A percentile compares a stretch with the other conserved stretches of the same genome.
Conservation (phyloP, 257 asterid species). For the Knoxia roxburghii region DNA sequence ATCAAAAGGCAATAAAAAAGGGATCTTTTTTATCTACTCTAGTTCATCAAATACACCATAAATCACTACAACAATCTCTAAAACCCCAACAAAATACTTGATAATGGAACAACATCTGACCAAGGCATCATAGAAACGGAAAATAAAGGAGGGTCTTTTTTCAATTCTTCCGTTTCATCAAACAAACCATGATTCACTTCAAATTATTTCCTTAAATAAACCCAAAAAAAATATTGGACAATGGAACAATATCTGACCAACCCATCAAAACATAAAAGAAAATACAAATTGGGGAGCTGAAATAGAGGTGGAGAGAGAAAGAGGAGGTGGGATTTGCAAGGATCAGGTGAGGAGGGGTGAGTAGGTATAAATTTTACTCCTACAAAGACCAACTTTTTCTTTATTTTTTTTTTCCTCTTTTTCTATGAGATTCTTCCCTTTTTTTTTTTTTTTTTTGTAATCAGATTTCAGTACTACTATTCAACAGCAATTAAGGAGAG, state of each 20-base stretch:
- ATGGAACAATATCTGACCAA: conserved; percentile 5
- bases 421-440: background rate
- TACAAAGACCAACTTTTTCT: background rate
- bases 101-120: conserved; percentile 2
- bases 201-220: background rate
- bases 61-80: too few species aligned
- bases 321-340: conserved; percentile 18
- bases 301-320: background rate
- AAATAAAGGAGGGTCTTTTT: too few species aligned
- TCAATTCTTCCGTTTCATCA: background rate
- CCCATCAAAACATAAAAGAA: background rate
- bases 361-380: conserved; percentile 20
- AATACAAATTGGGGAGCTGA: background rate
- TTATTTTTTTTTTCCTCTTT: background rate
- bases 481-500: background rate
- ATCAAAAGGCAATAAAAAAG: background rate
- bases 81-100: too few species aligned
- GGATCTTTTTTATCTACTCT: background rate
- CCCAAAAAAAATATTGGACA: conserved; percentile 1
- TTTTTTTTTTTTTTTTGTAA: conserved; percentile 1
- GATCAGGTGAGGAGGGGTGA: conserved; percentile 19
- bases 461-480: too few species aligned
- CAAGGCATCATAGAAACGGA: background rate
- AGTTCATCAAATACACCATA: too few species aligned
- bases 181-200: background rate